Conservation (phyloP, 1,284 basidiomycete species). For the Melanopsichium pennsylvanicum region DNA sequence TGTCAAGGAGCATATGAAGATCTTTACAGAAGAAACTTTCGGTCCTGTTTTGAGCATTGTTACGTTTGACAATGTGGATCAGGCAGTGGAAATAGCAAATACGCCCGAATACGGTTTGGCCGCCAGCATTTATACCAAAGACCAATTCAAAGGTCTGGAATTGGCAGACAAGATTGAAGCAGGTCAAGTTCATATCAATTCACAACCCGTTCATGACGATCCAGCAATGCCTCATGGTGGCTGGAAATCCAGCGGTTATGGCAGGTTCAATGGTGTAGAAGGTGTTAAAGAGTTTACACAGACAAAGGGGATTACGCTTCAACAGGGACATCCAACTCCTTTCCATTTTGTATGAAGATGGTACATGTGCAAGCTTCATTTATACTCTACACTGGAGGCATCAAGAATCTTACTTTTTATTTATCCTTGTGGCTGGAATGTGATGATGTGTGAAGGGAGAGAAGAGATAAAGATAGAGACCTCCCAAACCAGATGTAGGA, state of each 20-base stretch:
- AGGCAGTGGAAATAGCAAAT: conserved; percentile 70
- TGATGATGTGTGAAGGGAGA: no score
- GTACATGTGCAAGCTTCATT: no score
- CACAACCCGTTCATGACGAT: conserved; percentile 46
- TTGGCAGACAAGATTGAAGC: conserved; percentile 70
- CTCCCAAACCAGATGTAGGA: no score
- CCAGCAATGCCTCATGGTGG: conserved; percentile 72
- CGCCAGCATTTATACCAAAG: conserved; percentile 71
- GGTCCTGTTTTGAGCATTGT: conserved; percentile 82
- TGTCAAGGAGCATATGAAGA: conserved; percentile 70
- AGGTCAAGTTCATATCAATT: conserved; percentile 61
- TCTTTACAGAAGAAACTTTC: conserved; percentile 73
- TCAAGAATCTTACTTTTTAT: no score
- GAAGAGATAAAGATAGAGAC: no score
- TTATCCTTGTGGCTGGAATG: no score
- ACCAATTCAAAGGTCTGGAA: conserved; percentile 69
- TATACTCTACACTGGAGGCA: no score
- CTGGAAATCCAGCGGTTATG: conserved; percentile 70
- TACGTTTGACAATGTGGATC: conserved; percentile 79
- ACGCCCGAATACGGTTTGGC: conserved; percentile 71
- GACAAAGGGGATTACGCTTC: conserved; percentile 79
- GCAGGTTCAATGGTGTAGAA: conserved; percentile 75
- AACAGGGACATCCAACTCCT: conserved; percentile 18
- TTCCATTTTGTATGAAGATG: no score
- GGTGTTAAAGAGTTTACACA: conserved; percentile 86